phyloP scores from a whole-genome alignment of 768 basidiomycete genomes.

The Panaeolus papilionaceus region DNA sequence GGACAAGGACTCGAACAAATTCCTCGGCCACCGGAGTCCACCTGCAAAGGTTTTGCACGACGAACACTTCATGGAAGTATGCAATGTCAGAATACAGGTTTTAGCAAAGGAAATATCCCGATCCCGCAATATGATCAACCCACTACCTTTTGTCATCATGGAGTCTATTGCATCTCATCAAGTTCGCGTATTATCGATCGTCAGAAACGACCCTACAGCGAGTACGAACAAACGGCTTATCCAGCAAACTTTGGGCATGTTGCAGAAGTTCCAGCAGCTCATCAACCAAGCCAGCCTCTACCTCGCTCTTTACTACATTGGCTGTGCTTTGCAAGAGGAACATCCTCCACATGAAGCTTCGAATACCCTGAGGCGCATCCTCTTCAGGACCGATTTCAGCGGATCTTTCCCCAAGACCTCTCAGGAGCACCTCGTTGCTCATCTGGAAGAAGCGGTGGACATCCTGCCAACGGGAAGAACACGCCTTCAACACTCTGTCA shows the following conservation, averaged over 20 bases:
- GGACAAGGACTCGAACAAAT: constrained; percentile 22
- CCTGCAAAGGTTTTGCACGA: background rate
- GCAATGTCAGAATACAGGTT: constrained; percentile 20
- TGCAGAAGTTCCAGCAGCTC: constrained; percentile 32
- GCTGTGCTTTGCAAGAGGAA: constrained; percentile 27
- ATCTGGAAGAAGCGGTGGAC: constrained; percentile 39
- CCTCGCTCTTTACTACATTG: constrained; percentile 37
- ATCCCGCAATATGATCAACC: constrained; percentile 21
- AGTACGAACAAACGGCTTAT: constrained; percentile 24
- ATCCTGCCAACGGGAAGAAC: constrained; percentile 28
- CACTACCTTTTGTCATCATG: constrained; percentile 27
- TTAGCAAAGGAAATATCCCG: constrained; percentile 23
- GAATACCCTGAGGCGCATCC: constrained; percentile 44
- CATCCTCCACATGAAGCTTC: constrained; percentile 42
- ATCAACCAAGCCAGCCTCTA: constrained; percentile 40
- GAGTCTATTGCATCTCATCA: constrained; percentile 28
- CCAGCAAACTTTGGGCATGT: constrained; percentile 27
- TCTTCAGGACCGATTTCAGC: constrained; percentile 36
- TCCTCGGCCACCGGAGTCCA: background rate
- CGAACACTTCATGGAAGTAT: constrained; percentile 17
- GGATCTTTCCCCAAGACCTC: constrained; percentile 28
- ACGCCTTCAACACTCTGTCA: constrained; percentile 35
- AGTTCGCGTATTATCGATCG: constrained; percentile 25
- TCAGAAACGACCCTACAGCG: constrained; percentile 17
- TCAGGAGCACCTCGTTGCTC: constrained; percentile 34